phyloP scores from a whole-genome alignment of 805 yeast species.

The Metschnikowia aberdeeniae region DNA sequence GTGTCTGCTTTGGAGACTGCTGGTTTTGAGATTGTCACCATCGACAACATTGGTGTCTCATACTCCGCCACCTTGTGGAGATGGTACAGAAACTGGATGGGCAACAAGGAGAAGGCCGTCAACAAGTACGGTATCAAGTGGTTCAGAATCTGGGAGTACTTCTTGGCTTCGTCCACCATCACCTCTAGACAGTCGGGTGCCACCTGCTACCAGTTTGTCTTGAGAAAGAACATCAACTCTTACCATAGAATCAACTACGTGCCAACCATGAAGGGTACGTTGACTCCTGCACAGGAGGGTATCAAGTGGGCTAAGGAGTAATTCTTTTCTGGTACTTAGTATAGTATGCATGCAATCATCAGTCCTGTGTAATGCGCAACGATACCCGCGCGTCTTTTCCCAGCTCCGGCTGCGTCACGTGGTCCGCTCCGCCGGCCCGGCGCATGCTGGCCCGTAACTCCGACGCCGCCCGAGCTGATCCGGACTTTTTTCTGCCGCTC shows the following conservation, averaged over 20 bases:
- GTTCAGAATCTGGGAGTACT: conserved; percentile 92
- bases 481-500: no score
- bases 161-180: conserved; percentile 77
- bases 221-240: conserved; percentile 84
- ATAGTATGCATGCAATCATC: background rate
- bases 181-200: conserved; percentile 93
- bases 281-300: conserved; percentile 53
- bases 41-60: conserved; percentile 89
- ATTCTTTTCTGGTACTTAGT: background rate
- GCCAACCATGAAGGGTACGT: conserved; percentile 73
- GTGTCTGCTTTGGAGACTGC: conserved; percentile 70
- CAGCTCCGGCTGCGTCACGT: background rate
- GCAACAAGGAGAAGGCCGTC: conserved; percentile 70
- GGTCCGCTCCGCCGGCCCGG: conserved; percentile 1
- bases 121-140: conserved; percentile 83
- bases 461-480: background rate
- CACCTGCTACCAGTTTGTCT: conserved; percentile 82
- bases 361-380: background rate
- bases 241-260: conserved; percentile 79
- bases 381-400: no score
- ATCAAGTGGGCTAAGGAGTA: conserved; percentile 50
- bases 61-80: conserved; percentile 88
- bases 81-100: conserved; percentile 94
- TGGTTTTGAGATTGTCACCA: conserved; percentile 79
- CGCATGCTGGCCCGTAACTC: background rate